Base-by-base conservation (phyloP, 805 yeast genomes). In the Candida nonsorbophila region DNA sequence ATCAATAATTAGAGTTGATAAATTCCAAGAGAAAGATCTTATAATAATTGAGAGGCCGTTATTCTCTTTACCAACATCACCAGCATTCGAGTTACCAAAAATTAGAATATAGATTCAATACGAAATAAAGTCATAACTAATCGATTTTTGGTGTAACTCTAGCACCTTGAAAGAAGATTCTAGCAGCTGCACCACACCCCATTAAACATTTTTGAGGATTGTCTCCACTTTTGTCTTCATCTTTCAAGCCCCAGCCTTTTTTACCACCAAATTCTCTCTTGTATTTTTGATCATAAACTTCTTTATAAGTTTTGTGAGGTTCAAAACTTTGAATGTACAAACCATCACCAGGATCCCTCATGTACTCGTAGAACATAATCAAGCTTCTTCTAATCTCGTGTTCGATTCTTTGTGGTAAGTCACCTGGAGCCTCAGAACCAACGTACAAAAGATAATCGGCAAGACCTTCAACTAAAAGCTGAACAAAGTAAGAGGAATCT, bases 11-110 rank as follows among this genome's bases (percentile, higher is more conserved):
- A 70, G 60, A 38, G 87, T 77, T 8, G 80, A 67, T 14, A 54
- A 60, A 15, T 62, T 85, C 36, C 66, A 71, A 33, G 53, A 60
- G 2, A 56, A 67, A 11, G 88, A 80, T 40, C 52, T 88, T 28
- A 66, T 84, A 3, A 74, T 88, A 16, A 73, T 86, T 22, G 97
- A 88, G 53, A 71, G 87, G 52, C 90, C 92, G 4, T 58, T 72
- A 29, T 70, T 68, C 44, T 69, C 77, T 25, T 58, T 72, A 34
- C 69, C 77, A 16, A 55, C 71, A 11, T 63, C 77, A 13, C 74
- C 83, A 24, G 87, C 90, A 29, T 83, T 80, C 55, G 70, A 74
- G 38, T 54, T 75, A 38, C 71, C 77, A 33, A 76, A 75, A 49
- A 61, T 76, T 34, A 64, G 60, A 41, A 58, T 75, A 33, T 72